These are phyloP conservation scores for Syncephalastrum sp. DNA, from an alignment of 371 early-diverging fungal species.

Conservation along the genomic window DNA sequence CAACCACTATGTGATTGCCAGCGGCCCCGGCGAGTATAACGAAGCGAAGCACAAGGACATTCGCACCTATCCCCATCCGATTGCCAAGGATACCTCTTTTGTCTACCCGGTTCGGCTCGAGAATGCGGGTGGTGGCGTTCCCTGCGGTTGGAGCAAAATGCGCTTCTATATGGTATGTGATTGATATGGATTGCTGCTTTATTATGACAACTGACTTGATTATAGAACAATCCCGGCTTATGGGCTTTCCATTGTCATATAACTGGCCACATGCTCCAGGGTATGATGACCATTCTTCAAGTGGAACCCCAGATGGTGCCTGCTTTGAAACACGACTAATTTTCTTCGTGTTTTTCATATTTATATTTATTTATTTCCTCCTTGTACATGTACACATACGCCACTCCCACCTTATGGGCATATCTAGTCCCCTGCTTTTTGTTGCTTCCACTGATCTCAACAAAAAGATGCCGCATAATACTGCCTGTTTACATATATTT, in stretches of 20 bases:
- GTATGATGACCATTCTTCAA: conserved; percentile 44
- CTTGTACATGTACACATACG: no score
- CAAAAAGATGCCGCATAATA: no score
- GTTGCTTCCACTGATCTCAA: no score
- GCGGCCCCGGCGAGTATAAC: conserved; percentile 31
- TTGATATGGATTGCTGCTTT: background rate
- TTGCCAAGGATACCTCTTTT: conserved; percentile 32
- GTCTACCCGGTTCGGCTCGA: conserved; percentile 19
- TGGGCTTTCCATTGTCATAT: conserved; percentile 58
- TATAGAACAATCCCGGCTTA: conserved; percentile 46
- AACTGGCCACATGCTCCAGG: conserved; percentile 52
- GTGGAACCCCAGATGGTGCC: conserved; percentile 30
- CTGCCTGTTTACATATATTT: no score
- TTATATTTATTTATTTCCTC: no score
- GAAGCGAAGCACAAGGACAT: conserved; percentile 22
- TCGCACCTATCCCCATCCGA: conserved; percentile 21
- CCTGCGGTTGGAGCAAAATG: conserved; percentile 42
- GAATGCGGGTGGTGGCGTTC: conserved; percentile 1
- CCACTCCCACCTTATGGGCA: no score
- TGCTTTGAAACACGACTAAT: no score
- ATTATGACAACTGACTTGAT: background rate
- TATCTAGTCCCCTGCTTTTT: no score
- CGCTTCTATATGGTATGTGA: conserved; percentile 26
- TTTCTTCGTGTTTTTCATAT: no score
- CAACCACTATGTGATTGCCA: conserved; percentile 35